Base-by-base conservation (phyloP, 106 monocot species). In the Triglochin maritima region DNA sequence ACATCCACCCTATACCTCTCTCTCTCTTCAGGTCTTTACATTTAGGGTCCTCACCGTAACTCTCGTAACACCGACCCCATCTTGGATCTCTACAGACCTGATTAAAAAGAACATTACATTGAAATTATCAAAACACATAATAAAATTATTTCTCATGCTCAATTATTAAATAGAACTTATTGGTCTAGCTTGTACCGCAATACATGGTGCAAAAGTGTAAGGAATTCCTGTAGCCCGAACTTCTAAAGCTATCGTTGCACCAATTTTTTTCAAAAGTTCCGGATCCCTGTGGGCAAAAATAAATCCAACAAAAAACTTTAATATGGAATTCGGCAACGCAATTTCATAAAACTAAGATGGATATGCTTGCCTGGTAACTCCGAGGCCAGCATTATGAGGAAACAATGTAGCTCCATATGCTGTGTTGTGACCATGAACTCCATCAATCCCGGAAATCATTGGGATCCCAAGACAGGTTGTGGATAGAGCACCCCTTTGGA, bases 401-500 rank as follows among this genome's bases (percentile, higher is more conserved):
- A 89, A 89, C 5, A 89, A 76, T 0, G 89, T 89, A 43, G 89
- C 85, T 4, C 76, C 81, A 76, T 80, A 85, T 54, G 81, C 89
- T n/a, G 78, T 89, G 64, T 85, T 85, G 65, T 89, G 80, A n/a
- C 89, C 89, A 76, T 89, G 89, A 64, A 89, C 80, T n/a, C 85
- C 89, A 56, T 89, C 89, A 50, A 89, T 85, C 3, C 85, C 88
- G 57, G 85, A 89, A 45, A 89, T 75, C 50, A 89, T 85, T 6
- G 88, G 88, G 58, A 89, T 85, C 17, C 85, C 88, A 13, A 89
- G 82, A 8, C 85, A 74, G 17, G 88, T n/a, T n/a, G n/a, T 85
- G 0, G 85, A 80, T 16, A 89, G 63, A 50, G 77, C 64, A 3
- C 76, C 89, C 56, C 73, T 85, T 61, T 89, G 89, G 15, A 85